Percentiles rank a stretch among this genome's conserved stretches.
phyloP scores from a whole-genome alignment of 352 stramenopile genomes.

The Globisporangium ultimum region DNA sequence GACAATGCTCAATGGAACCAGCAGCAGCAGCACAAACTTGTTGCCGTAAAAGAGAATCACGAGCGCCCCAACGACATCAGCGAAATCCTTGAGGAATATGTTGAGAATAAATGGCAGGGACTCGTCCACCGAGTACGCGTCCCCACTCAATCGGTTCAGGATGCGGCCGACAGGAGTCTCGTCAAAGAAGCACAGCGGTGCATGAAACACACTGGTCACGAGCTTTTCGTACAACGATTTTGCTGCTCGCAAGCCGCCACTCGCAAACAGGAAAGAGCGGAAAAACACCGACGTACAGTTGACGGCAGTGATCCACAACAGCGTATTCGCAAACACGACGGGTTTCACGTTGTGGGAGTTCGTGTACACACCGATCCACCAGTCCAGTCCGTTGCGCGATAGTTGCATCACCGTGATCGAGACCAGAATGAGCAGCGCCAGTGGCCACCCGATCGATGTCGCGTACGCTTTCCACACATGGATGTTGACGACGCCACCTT shows the following conservation, averaged over 20 bases:
- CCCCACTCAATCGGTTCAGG: constrained; percentile 74
- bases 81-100: constrained; percentile 81
- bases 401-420: constrained; percentile 70
- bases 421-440: constrained; percentile 50
- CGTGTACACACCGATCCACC: constrained; percentile 83
- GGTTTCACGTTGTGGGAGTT: constrained; percentile 51
- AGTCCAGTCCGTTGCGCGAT: constrained; percentile 75
- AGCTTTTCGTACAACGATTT: constrained; percentile 56
- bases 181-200: constrained; percentile 70
- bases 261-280: constrained; percentile 85
- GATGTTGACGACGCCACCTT: constrained; percentile 45
- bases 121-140: constrained; percentile 85
- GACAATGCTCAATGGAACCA: constrained; percentile 64
- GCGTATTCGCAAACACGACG: constrained; percentile 42
- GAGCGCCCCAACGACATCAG: constrained; percentile 66
- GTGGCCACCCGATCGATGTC: constrained; percentile 35
- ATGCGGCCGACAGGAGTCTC: constrained; percentile 62
- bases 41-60: constrained; percentile 82
- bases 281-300: constrained; percentile 71
- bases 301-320: constrained; percentile 59
- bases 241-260: constrained; percentile 69
- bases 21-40: constrained; percentile 61
- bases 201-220: constrained; percentile 44
- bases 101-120: constrained; percentile 88
- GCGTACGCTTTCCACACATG: constrained; percentile 68